Conservation (phyloP, 345 rosid genomes). For the Carallia pectinifolia region DNA sequence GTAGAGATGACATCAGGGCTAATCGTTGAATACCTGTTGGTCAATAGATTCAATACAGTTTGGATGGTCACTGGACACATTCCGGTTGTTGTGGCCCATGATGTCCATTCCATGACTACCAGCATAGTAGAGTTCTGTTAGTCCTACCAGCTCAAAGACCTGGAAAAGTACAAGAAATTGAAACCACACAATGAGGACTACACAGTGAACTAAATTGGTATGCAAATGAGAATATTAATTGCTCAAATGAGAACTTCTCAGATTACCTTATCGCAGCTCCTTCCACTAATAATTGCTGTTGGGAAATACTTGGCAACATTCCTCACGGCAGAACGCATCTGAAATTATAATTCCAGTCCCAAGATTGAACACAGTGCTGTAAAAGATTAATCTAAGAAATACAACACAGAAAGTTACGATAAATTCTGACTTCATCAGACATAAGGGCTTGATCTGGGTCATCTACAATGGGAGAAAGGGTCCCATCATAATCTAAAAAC, state of each 20-base stretch:
- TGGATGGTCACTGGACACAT: conserved; percentile 43
- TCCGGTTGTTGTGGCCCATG: conserved; percentile 48
- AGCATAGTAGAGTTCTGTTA: conserved; percentile 90
- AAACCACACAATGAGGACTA: not conserved
- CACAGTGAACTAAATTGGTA: not conserved
- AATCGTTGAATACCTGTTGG: conserved; percentile 46
- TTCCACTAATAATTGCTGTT: conserved; percentile 93
- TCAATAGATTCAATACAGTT: conserved; percentile 56
- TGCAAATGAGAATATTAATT: not conserved
- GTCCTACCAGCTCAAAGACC: conserved; percentile 85
- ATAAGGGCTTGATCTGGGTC: conserved; percentile 74
- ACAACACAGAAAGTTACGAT: not conserved
- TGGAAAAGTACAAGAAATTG: conserved; percentile 26
- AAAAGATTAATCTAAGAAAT: not conserved
- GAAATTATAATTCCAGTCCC: not conserved
- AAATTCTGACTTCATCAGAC: conserved; percentile 64
- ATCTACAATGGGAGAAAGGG: conserved; percentile 93
- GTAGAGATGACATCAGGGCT: not conserved
- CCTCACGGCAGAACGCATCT: conserved; percentile 95
- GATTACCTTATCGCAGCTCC: conserved; percentile 89
- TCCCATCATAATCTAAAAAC: conserved; percentile 87
- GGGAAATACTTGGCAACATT: conserved; percentile 72
- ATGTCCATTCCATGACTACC: conserved; percentile 99
- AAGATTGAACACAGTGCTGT: not conserved
- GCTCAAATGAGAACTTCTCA: not conserved